A percentile compares a stretch with the other conserved stretches of the same genome.
Evolutionary conservation across 108 stramenopile genomes (phyloP).

Genomic region (Nitzschia sp.): DNA sequence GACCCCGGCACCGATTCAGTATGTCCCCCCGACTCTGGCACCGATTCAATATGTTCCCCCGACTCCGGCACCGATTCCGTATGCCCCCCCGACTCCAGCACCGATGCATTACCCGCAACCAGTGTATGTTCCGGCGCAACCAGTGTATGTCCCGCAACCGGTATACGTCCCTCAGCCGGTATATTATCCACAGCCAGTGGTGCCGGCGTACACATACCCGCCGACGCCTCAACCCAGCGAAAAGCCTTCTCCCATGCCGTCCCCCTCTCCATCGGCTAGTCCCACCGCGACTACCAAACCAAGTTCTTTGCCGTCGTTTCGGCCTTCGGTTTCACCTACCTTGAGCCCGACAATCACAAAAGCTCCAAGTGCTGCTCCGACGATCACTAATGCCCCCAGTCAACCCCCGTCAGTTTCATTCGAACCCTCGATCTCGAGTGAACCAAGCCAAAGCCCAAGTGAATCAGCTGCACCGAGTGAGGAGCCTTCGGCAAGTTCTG

Average conservation of each 20-base stretch:
- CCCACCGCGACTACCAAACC: not conserved
- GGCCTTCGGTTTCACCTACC: not conserved
- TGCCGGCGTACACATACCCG: too few relatives aligned
- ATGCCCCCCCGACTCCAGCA: not conserved
- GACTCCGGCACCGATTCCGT: not conserved
- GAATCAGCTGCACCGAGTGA: not conserved
- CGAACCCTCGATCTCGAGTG: not conserved
- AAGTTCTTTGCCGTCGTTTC: not conserved
- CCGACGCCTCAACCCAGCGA: not conserved
- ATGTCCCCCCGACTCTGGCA: not conserved
- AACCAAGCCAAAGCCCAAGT: not conserved
- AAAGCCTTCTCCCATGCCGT: not conserved
- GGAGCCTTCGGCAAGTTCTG: not conserved
- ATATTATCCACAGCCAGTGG: too few relatives aligned
- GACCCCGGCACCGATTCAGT: not conserved
- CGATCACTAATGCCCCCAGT: not conserved
- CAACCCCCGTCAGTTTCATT: not conserved
- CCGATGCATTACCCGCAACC: not conserved
- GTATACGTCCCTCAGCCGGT: too few relatives aligned
- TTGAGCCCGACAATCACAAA: not conserved
- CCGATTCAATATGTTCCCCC: not conserved
- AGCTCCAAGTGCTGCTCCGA: not conserved
- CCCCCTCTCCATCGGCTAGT: not conserved
- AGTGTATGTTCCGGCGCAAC: too few relatives aligned
- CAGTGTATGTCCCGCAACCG: too few relatives aligned